Base-by-base conservation (phyloP, 1,284 basidiomycete species). In the Trichosporon coremiiforme region DNA sequence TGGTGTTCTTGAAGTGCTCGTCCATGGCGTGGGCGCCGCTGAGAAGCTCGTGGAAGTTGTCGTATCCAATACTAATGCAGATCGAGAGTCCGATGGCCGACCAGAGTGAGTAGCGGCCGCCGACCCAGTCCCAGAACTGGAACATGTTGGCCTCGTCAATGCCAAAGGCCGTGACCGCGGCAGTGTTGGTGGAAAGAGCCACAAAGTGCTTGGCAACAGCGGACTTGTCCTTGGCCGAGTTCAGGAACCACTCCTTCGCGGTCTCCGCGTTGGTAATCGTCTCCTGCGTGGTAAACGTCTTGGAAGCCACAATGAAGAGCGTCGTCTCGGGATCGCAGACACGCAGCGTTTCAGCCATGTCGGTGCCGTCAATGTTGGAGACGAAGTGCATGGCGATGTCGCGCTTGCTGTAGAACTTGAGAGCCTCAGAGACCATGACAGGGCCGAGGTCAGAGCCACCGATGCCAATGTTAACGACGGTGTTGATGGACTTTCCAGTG, bases 41-140 rank as follows among this genome's bases (percentile, higher is more conserved):
- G 71, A 99, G 88, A 68, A 99, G 86, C 82, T 92, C 86, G 84
- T 93, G 90, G 83, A 98, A 99, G 87, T 96, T 92, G 62, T 97
- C 92, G 82, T 90, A 98, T 6, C 96, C 97, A 76, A 98, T 92
- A 70, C 90, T 90, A 69, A 99, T 87, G 67, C 93, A 92, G 83
- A 99, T 98, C 65, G 92, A 93, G 66, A 99, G 87, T 73, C 96
- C 97, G 77, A 99, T 98, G 36, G 97, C 95, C 73, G 93, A 94
- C 96, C 97, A 99, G 77, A 99, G 88, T 76, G 92, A 95, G 88
- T 99, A 99, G 75, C 96, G 90, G 55, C 97, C 96, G 74, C 96
- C 96, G 75, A 99, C 96, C 97, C 97, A 99, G 85, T 99, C 97
- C 96, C 96, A 99, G 89, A 99, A 99, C 83, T 92, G 90, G 90